Conservation (phyloP, 352 stramenopile genomes). For the Phytophthora melonis region DNA sequence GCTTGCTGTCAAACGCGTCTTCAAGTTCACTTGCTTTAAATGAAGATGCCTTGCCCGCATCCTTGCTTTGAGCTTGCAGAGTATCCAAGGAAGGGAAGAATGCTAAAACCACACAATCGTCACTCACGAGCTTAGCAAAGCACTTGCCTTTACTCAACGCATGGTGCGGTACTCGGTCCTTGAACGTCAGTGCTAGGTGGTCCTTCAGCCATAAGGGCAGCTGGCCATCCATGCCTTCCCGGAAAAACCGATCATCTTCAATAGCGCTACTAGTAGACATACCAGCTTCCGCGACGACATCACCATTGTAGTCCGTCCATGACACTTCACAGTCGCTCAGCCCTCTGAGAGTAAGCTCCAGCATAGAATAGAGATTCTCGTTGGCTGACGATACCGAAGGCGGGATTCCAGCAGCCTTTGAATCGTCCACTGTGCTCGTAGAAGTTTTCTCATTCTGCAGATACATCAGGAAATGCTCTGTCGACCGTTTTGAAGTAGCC, state of each 20-base stretch:
- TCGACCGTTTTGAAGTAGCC: slow-evolving; percentile 66
- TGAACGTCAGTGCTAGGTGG: slow-evolving; percentile 51
- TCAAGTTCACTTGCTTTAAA: slow-evolving; percentile 16
- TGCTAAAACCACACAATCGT: slow-evolving; percentile 76
- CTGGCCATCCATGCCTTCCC: slow-evolving; percentile 59
- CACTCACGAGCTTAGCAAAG: slow-evolving; percentile 84
- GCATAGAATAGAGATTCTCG: slow-evolving; percentile 88
- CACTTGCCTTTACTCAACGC: slow-evolving; percentile 81
- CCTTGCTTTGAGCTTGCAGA: slow-evolving; percentile 58
- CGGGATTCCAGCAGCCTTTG: slow-evolving; percentile 1
- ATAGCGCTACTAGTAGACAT: slow-evolving; percentile 20
- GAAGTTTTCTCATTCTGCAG: slow-evolving; percentile 52
- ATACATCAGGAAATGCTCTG: slow-evolving; percentile 90
- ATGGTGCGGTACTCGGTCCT: slow-evolving; percentile 43
- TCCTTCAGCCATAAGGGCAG: slow-evolving; percentile 82
- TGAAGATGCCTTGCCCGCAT: slow-evolving; percentile 10
- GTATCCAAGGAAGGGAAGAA: slow-evolving; percentile 81
- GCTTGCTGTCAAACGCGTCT: slow-evolving; percentile 12
- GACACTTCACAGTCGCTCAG: slow-evolving; percentile 88
- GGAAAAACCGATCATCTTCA: slow-evolving; percentile 53
- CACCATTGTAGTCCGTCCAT: slow-evolving; percentile 83
- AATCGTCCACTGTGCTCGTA: slow-evolving; percentile 11
- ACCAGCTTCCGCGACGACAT: slow-evolving; percentile 36
- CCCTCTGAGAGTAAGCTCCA: slow-evolving; percentile 76
- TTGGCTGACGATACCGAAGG: slow-evolving; percentile 70